Evolutionary conservation across 2,329 filamentous ascomycete genomes (phyloP), one percentile per base, ranked within the genome.

Genomic region (Monosporascus cannonballus): DNA sequence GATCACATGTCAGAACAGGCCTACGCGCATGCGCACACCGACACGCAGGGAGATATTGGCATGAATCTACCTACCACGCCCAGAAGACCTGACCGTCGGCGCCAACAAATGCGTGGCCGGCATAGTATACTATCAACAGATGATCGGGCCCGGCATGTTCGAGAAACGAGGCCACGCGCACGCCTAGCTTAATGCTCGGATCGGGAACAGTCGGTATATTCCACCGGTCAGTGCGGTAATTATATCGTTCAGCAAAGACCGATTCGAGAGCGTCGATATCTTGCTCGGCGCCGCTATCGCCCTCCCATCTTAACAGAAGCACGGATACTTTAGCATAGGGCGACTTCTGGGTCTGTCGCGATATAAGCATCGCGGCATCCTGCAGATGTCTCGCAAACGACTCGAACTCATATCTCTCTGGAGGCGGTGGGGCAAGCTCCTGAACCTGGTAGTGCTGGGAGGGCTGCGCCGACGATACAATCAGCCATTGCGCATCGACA

Each of bases 331-430:
- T 77, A 18, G 71, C 75, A 58, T 86, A 84, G 24, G 76, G 76
- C 3, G 76, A 74, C 53, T 75, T 76, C 62, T 84, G 79, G 46
- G 80, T 80, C 68, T 85, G 82, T 56, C 80, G 76, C 64, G 84
- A 81, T 59, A 86, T 84, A 61, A 84, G 73, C 77, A 85, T 84
- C 58, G 83, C 83, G 48, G 83, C 83, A 76, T 86, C 83, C 64
- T 86, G 83, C 45, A 86, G 76, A 70, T 86, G 83, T 47, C 83
- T 77, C 54, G 83, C 83, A 64, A 86, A 86, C 50, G 80, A 77
- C 67, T 86, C 83, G 69, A 86, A 86, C 61, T 85, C 82, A 68
- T 81, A 76, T 59, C 79, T 76, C 61, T 82, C 76, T 8, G 64
- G 63, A 37, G 66, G 61, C 46, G 64, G 65, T 45, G 64, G 66